Base-by-base conservation (phyloP, 257 asterid genomes). In the Solanum piurae region DNA sequence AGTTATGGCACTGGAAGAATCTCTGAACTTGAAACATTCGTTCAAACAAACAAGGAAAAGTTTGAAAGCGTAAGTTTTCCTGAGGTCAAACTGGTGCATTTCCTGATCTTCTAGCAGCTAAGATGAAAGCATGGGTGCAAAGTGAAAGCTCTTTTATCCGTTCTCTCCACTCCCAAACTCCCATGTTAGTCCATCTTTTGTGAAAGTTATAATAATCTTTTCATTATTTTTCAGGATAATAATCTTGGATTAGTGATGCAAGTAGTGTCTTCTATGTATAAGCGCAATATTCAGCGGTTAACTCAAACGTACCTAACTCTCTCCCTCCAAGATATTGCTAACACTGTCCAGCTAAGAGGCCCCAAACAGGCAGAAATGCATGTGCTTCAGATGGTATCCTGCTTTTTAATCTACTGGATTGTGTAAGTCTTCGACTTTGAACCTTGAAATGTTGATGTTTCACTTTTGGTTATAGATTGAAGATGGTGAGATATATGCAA, bases 321-420 rank as follows among this genome's bases (percentile, higher is more conserved):
- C 74, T 97, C 99, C 89, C 99, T 96, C 79, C 95, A 97, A 92
- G 99, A 96, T 90, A 97, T 97, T 80, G 99, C 99, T 27, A 92
- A 88, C 89, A 92, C 94, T 0, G 99, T 95, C 89, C 94, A 95
- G 86, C 90, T 97, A 80, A 90, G 88, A 86, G 93, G 96, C 74
- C 90, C 99, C 71, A 97, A 95, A 91, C 98, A 95, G 91, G 99
- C 99, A 40, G 99, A 96, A 90, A 95, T 97, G 99, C 98, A 94
- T 80, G 99, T 97, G 52, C 98, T 97, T 88, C 98, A 95, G 89
- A 97, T 97, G 99, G 99, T 97, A 93, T 36, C 90, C 25, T 87
- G 74, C 86, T 55, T 64, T 83, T 62, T 87, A 29, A 86, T 84
- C 79, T 18, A 44, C 80, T 62, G 29, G 86, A 31, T 71, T 73